Evolutionary conservation across 2,329 filamentous ascomycete species (phyloP), one percentile per base, ranked within the genome.

Genomic region (Pseudopithomyces maydicus): DNA sequence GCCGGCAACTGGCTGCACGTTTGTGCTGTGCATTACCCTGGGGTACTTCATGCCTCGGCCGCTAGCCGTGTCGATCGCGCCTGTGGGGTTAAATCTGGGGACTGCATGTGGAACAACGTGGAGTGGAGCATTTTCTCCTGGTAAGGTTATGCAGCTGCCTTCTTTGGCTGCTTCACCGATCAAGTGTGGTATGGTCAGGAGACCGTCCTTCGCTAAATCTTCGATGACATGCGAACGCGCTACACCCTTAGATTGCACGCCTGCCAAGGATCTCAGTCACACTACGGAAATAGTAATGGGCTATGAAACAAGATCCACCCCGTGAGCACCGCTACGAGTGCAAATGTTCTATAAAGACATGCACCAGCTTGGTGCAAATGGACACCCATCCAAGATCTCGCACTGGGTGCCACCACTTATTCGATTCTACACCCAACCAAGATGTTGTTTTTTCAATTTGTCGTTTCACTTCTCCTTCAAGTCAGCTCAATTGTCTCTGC

Each of bases 401-500:
- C 22, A 20, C 12, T 35, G n/a, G 38, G 32, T 23, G 5, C n/a
- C 29, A 14, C n/a, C 38, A 5, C 8, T 29, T 29, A 3, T 20
- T 51, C 23, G 20, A 5, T 42, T 29, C 26, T 29, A 23, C 2
- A 10, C 10, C 22, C 36, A 44, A 39, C 44, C 38, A 47, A 19
- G 32, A 64, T 64, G 59, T 55, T 55, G 20, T 42, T 70, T 43
- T 53, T 68, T 42, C 54, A 55, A 15, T 33, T 45, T n/a, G 26
- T 67, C 2, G 14, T 65, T 41, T 44, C 63, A 10, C 52, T 54
- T 20, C 47, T 67, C 48, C 59, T 71, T 35, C 60, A 64, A 36
- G 35, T 66, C 15, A 50, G 57, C 46, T 57, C 65, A 52, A 42
- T 69, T 29, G 63, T 65, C 47, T 45, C 57, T 12, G 70, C 71